A percentile compares a stretch with the other conserved stretches of the same genome.
phyloP scores from a whole-genome alignment of 1,284 basidiomycete species.

The Apiotrichum akiyoshidainum region DNA sequence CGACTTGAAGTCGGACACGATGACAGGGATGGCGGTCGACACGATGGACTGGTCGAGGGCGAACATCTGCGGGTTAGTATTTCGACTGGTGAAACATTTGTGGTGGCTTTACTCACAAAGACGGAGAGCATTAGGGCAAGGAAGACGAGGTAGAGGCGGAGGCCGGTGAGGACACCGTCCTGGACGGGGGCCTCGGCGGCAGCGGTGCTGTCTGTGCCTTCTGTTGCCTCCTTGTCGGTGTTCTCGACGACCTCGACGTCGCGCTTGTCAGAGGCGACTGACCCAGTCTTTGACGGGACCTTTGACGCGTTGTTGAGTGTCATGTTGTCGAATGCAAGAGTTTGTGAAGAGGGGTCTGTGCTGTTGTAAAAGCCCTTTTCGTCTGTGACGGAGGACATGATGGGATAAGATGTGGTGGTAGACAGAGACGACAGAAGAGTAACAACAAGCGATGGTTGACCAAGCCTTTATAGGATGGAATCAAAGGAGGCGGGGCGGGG shows the following conservation, averaged over 20 bases:
- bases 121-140: constrained; percentile 41
- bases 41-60: constrained; percentile 47
- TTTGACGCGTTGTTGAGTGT: background rate
- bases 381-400: background rate
- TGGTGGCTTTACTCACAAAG: constrained; percentile 33
- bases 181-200: constrained; percentile 1
- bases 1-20: constrained; percentile 54
- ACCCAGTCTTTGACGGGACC: constrained; percentile 1
- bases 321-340: constrained; percentile 1
- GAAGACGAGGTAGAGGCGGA: constrained; percentile 36
- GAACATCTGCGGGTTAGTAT: constrained; percentile 22
- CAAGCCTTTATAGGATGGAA: background rate
- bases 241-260: background rate
- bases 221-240: background rate
- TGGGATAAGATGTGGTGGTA: background rate
- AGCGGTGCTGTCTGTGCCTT: background rate
- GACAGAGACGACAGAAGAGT: too few relatives aligned
- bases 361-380: background rate
- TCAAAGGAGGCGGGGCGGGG: background rate
- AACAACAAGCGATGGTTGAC: background rate
- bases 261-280: background rate
- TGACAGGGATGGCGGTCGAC: constrained; percentile 52
- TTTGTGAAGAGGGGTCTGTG: background rate
- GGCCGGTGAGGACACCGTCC: constrained; percentile 30
- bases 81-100: background rate